Evolutionary conservation across 164 flowering plant species (phyloP).

Genomic region (Vitis labrusca): DNA sequence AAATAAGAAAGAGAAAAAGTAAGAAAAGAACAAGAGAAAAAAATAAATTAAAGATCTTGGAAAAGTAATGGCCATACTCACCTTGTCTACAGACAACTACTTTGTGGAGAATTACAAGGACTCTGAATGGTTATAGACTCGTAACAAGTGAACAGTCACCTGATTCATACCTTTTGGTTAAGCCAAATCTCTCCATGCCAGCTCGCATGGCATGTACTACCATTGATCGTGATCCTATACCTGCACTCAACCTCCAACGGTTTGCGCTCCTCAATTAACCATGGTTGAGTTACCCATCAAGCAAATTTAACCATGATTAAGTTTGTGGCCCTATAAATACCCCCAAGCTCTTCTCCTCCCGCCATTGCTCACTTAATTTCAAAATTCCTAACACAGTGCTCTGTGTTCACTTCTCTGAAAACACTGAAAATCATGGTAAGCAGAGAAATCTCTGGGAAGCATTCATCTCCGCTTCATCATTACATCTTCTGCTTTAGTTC

Average conservation of each 20-base stretch:
- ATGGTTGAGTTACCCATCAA: not conserved
- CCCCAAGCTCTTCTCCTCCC: slow-evolving; percentile 1
- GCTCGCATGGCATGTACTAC: too few relatives aligned
- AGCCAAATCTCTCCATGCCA: too few relatives aligned
- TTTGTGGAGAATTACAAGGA: too few relatives aligned
- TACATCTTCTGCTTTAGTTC: not conserved
- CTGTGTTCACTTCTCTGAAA: not conserved
- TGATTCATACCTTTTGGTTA: too few relatives aligned
- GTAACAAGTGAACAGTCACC: too few relatives aligned
- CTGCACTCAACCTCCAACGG: not conserved
- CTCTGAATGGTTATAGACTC: too few relatives aligned
- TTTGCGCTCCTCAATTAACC: not conserved
- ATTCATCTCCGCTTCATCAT: not conserved
- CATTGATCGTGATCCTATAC: too few relatives aligned
- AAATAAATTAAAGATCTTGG: too few relatives aligned
- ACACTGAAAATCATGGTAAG: slow-evolving; percentile 15
- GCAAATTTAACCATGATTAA: not conserved
- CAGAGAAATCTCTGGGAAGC: not conserved
- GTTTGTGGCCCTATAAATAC: slow-evolving; percentile 1
- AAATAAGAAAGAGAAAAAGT: too few relatives aligned
- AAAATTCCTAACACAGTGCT: not conserved
- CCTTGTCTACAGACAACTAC: too few relatives aligned
- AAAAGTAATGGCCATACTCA: too few relatives aligned
- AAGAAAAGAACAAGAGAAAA: too few relatives aligned
- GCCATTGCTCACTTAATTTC: slow-evolving; percentile 1